Conservation (phyloP, 257 asterid species). For the Solanum clarkiae region DNA sequence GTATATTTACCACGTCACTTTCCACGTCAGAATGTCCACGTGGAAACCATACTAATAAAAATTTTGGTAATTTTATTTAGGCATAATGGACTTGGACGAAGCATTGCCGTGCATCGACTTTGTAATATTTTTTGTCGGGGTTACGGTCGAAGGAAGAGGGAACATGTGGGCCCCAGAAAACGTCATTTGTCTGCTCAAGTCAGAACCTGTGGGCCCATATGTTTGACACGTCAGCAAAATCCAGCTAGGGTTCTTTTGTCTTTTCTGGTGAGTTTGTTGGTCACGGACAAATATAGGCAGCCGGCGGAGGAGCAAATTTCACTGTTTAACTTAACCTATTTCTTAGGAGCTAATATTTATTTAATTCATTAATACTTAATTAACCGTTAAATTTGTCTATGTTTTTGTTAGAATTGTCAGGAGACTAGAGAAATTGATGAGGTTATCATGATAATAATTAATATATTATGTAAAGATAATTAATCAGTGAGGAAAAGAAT, state of each 20-base stretch:
- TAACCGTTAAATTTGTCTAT: neutral
- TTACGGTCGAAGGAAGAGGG: neutral
- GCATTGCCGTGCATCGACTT: constrained; percentile 4
- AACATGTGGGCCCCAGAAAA: constrained; percentile 5
- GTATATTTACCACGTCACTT: neutral
- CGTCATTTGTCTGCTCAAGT: neutral
- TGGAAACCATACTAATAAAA: neutral
- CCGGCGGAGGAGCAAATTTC: constrained; percentile 18
- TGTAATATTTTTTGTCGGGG: neutral
- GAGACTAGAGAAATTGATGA: neutral
- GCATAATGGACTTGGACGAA: constrained; percentile 7
- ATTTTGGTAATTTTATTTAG: neutral
- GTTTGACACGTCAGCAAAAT: constrained; percentile 15
- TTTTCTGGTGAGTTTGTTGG: constrained; percentile 1
- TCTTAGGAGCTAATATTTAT: neutral
- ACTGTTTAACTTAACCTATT: neutral
- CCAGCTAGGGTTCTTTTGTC: constrained; percentile 15
- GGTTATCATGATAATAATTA: neutral
- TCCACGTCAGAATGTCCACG: neutral
- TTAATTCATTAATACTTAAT: neutral
- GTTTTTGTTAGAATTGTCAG: neutral
- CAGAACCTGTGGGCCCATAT: constrained; percentile 3
- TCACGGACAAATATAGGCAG: constrained; percentile 19
- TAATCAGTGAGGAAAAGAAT: neutral
- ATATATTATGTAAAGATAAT: neutral